Percentiles rank a stretch among this genome's conserved stretches.
Evolutionary conservation across 352 stramenopile genomes (phyloP).

Genomic region (Globisporangium okanoganense): DNA sequence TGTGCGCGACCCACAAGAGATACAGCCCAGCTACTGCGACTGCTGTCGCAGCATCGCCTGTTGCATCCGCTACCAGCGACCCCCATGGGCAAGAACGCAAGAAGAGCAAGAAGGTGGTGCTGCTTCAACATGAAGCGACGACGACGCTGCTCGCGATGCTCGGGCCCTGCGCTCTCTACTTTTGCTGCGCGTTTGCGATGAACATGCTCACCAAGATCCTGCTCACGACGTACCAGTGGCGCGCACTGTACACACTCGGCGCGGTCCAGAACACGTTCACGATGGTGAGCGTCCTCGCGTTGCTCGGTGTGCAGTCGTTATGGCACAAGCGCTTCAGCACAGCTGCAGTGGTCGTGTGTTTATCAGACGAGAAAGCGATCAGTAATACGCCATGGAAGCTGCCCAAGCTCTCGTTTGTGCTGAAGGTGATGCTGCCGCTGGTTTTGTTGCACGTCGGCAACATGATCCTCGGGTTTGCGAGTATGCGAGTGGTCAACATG

Average conservation of each 20-base stretch:
- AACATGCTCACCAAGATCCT: slow-evolving; percentile 77
- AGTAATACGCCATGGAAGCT: background rate
- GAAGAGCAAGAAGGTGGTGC: background rate
- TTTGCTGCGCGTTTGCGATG: slow-evolving; percentile 65
- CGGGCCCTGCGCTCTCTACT: slow-evolving; percentile 66
- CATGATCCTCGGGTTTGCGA: slow-evolving; percentile 63
- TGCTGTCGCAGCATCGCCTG: background rate
- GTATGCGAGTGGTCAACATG: slow-evolving; percentile 67
- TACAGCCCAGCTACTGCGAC: background rate
- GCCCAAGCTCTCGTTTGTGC: slow-evolving; percentile 8
- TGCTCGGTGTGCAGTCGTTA: slow-evolving; percentile 21
- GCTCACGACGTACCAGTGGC: slow-evolving; percentile 59
- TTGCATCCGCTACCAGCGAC: background rate
- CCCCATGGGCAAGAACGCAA: background rate
- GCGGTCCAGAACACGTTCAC: slow-evolving; percentile 66
- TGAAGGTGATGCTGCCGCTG: slow-evolving; percentile 46
- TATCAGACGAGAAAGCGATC: background rate
- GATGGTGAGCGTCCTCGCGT: slow-evolving; percentile 30
- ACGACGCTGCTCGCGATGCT: slow-evolving; percentile 25
- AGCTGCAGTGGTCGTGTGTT: background rate
- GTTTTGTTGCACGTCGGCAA: slow-evolving; percentile 53
- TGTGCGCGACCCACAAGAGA: background rate
- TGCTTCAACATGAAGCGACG: background rate
- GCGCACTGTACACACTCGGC: slow-evolving; percentile 53
- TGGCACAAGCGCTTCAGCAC: background rate